Conservation (phyloP, 345 rosid genomes). For the Populus pruinosa region DNA sequence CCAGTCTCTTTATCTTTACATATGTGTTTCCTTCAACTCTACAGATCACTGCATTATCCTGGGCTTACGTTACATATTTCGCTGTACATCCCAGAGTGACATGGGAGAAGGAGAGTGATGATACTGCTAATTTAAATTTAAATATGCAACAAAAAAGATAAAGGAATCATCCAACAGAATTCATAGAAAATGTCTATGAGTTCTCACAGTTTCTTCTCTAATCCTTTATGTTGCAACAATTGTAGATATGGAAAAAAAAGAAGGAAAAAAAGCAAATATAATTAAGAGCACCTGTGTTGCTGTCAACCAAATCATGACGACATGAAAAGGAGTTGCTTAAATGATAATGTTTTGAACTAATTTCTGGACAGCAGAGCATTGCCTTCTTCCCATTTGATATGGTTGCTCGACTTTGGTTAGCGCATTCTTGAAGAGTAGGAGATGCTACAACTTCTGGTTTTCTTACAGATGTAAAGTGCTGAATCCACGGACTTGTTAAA, state of each 20-base stretch:
- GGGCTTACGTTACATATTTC: not conserved
- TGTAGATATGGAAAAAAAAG: no score
- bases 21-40: not conserved
- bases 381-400: conserved; percentile 35
- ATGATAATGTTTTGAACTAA: conserved; percentile 20
- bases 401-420: conserved; percentile 18
- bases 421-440: conserved; percentile 13
- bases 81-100: not conserved
- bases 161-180: not conserved
- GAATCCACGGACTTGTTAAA: conserved; percentile 63
- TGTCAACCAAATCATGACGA: conserved; percentile 27
- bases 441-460: conserved; percentile 16
- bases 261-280: not conserved
- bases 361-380: conserved; percentile 28
- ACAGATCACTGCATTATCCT: not conserved
- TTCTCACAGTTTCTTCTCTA: not conserved
- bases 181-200: not conserved
- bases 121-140: not conserved
- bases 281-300: conserved; percentile 38
- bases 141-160: not conserved
- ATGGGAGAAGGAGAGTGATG: not conserved
- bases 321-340: conserved; percentile 20
- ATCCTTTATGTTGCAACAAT: not conserved
- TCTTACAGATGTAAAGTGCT: conserved; percentile 44
- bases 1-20: not conserved